These are phyloP conservation scores for Diaporthe amygdali DNA, from an alignment of 2,329 filamentous ascomycete species.

Conservation along the genomic window DNA sequence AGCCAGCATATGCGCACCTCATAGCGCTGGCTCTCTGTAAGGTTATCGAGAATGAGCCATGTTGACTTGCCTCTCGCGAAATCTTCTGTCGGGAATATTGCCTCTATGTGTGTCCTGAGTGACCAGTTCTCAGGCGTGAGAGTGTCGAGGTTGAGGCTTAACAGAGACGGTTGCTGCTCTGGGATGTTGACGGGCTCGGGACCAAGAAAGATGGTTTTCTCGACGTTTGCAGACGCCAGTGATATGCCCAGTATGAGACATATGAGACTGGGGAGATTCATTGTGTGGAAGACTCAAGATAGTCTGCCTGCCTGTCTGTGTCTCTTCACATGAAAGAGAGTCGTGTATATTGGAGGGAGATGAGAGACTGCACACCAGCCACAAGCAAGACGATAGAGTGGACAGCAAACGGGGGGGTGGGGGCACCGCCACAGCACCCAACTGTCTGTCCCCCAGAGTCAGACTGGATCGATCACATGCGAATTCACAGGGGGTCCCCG, in stretches of 20 bases:
- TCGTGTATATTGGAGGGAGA: neutral
- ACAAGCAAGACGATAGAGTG: neutral
- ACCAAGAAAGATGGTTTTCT: conserved; percentile 88
- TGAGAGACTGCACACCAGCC: neutral
- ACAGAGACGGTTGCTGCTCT: conserved; percentile 58
- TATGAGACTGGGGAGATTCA: neutral
- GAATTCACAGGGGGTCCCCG: neutral
- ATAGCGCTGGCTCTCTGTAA: conserved; percentile 78
- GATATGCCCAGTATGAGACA: conserved; percentile 26
- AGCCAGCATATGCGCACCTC: conserved; percentile 94
- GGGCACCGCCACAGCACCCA: neutral
- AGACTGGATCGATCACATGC: neutral
- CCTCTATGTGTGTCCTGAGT: conserved; percentile 68
- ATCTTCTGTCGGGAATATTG: conserved; percentile 67
- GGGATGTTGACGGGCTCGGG: conserved; percentile 65
- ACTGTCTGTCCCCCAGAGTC: neutral
- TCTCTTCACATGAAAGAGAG: neutral
- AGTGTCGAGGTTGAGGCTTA: conserved; percentile 66
- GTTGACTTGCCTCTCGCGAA: conserved; percentile 64
- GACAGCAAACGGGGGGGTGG: neutral
- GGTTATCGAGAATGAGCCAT: conserved; percentile 78
- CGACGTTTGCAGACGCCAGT: conserved; percentile 71
- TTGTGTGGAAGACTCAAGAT: neutral
- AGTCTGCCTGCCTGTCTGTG: neutral
- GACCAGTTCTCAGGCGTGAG: conserved; percentile 63